Conservation (phyloP, 805 yeast species). For the Metschnikowia orientalis region DNA sequence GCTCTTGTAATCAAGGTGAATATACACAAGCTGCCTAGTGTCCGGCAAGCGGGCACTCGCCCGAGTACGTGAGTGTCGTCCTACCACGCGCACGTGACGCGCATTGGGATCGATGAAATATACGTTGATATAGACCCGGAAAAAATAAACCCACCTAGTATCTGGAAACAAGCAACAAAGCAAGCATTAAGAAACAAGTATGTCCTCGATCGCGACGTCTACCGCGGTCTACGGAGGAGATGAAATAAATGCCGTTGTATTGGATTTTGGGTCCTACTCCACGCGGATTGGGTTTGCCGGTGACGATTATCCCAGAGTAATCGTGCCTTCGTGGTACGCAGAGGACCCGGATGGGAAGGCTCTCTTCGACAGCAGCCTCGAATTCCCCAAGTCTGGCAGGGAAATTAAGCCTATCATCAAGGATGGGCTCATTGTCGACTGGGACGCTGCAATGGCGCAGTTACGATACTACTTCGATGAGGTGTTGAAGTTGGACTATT, state of each 20-base stretch:
- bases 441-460: conserved; percentile 81
- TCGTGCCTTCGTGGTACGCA: conserved; percentile 67
- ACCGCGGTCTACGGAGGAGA: conserved; percentile 44
- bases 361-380: conserved; percentile 41
- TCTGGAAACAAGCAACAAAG: not conserved
- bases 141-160: too few relatives aligned
- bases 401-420: conserved; percentile 55
- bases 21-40: too few relatives aligned
- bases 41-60: too few relatives aligned
- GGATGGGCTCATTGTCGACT: conserved; percentile 65
- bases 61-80: too few relatives aligned
- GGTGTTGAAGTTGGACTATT: conserved; percentile 47
- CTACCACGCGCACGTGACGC: too few relatives aligned
- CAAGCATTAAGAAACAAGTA: too few relatives aligned
- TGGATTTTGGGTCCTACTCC: conserved; percentile 83
- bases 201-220: conserved; percentile 15
- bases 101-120: too few relatives aligned
- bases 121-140: too few relatives aligned
- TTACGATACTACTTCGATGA: conserved; percentile 58
- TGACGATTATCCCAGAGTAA: conserved; percentile 76
- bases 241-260: conserved; percentile 85
- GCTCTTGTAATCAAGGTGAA: conserved; percentile 31
- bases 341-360: conserved; percentile 18
- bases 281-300: conserved; percentile 92
- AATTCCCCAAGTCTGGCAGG: conserved; percentile 46